Base-by-base conservation (phyloP, 2,329 filamentous ascomycete genomes). In the Kalaharituber pfeilii region DNA sequence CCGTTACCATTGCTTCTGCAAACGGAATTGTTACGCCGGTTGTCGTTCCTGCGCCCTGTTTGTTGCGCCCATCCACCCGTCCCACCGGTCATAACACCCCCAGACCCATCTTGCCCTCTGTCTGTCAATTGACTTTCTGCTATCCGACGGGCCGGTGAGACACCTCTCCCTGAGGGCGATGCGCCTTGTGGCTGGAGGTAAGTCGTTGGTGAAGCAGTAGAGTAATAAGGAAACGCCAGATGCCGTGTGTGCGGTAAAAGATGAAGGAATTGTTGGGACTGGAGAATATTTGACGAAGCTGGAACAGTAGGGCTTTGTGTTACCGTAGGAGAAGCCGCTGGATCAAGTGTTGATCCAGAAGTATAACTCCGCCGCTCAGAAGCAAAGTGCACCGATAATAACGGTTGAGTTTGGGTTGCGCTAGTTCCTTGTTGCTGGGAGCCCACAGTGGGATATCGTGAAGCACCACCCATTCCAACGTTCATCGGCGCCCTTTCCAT, bases 11-110 rank as follows among this genome's bases (percentile, higher is more conserved):
- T 42, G 42, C 22, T 55, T 57, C 60, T 53, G 58, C 39, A 52
- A 53, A 54, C 39, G 56, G 59, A 25, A 45, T 18, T 28, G 55
- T 57, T 47, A 22, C 42, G 59, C 27, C 57, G 57, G 8, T 52
- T 56, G 51, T 53, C 57, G 52, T 51, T 56, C 33, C 33, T 61
- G 50, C 59, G 56, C 56, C 58, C 59, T 60, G 59, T 59, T 53
- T 56, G 58, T 53, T 56, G 58, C 52, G 50, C 52, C 45, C 51
- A 51, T 45, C 56, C 59, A 54, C 52, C 49, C 50, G 51, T 36
- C 33, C 54, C 52, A 51, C 54, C 53, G 30, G 27, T 26, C 25
- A 47, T 55, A 39, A 28, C 49, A 49, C 50, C 9, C 4, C 18
- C 22, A 13, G 42, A 47, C n/a, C n/a, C 18, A 47, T 57, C 53